These are phyloP conservation scores for Thalassiosira hispida DNA, from an alignment of 352 stramenopile genomes.

Conservation along the genomic window DNA sequence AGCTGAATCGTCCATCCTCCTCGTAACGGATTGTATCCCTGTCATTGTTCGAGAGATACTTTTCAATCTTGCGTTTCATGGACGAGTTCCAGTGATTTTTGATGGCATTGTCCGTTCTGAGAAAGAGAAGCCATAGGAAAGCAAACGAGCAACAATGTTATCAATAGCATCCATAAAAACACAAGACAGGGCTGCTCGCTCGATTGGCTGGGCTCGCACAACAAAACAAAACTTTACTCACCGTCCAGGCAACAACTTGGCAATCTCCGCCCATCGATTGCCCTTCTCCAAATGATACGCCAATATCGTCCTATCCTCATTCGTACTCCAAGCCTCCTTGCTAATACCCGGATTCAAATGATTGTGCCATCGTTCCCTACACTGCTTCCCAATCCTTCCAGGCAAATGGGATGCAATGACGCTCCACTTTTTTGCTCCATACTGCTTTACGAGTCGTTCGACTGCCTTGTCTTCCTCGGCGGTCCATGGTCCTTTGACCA, in stretches of 20 bases:
- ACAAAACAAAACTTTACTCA: no score
- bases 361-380: slow-evolving; percentile 95
- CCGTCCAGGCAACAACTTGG: slow-evolving; percentile 93
- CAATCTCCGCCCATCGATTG: slow-evolving; percentile 98
- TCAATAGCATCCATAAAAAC: no score
- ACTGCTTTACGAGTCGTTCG: slow-evolving; percentile 75
- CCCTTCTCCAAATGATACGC: slow-evolving; percentile 80
- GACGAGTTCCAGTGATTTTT: slow-evolving; percentile 89
- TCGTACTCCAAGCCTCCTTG: slow-evolving; percentile 92
- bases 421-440: slow-evolving; percentile 89
- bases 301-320: slow-evolving; percentile 82
- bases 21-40: slow-evolving; percentile 61
- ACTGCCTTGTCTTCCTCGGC: slow-evolving; percentile 82
- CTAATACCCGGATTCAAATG: slow-evolving; percentile 92
- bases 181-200: no score
- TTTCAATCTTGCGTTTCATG: slow-evolving; percentile 87
- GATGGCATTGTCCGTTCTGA: slow-evolving; percentile 88
- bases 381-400: slow-evolving; percentile 93
- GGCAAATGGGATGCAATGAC: slow-evolving; percentile 92
- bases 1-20: slow-evolving; percentile 83
- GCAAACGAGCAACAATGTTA: not conserved
- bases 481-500: slow-evolving; percentile 85
- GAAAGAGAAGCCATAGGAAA: not conserved
- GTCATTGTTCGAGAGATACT: slow-evolving; percentile 79
- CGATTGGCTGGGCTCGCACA: no score